Base-by-base conservation (phyloP, 2,329 filamentous ascomycete genomes). In the Decorospora gaudefroyi region DNA sequence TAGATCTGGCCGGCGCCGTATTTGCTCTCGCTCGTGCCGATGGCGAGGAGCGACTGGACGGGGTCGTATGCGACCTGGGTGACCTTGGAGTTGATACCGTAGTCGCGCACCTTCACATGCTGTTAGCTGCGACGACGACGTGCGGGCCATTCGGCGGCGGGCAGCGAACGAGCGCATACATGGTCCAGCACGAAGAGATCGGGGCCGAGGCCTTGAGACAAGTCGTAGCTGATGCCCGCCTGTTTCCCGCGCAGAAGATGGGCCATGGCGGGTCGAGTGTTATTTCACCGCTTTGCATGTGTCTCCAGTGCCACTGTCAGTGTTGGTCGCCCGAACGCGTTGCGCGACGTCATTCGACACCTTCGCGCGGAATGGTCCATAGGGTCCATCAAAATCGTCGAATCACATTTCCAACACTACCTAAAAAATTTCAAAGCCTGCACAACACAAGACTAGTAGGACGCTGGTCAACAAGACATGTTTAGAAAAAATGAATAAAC, bases 161-260 rank as follows among this genome's bases (percentile, higher is more conserved):
- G 52, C 55, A 47, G 52, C 52, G 40, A 53, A 59, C 52, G 53
- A 49, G 59, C 51, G 67, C 72, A 43, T 75, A 83, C 87, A 72
- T 96, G 89, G 67, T 96, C 90, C 16, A 92, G 82, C 46, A 82
- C 77, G 68, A 97, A 96, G 10, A 88, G 75, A 50, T 89, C 87
- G 25, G 89, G 81, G 12, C 83, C 78, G 52, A 97, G 83, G 56
- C 86, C 87, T 12, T 85, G 84, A 38, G 91, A 96, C 56, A 99
- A 80, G 74, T 97, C 93, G 72, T 86, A 88, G 68, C 90, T 87
- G 61, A 99, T 87, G 64, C 93, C 93, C 44, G 90, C 83, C 78
- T 97, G 93, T 78, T 95, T 96, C 61, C 88, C 87, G 68, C 93
- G 81, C 52, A 99, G 76, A 68, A 97, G 92, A 61, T 87, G 83